Percentiles rank a stretch among this genome's conserved stretches.
Evolutionary conservation across 768 basidiomycete species (phyloP).

Genomic region (Phylloporus sp.): DNA sequence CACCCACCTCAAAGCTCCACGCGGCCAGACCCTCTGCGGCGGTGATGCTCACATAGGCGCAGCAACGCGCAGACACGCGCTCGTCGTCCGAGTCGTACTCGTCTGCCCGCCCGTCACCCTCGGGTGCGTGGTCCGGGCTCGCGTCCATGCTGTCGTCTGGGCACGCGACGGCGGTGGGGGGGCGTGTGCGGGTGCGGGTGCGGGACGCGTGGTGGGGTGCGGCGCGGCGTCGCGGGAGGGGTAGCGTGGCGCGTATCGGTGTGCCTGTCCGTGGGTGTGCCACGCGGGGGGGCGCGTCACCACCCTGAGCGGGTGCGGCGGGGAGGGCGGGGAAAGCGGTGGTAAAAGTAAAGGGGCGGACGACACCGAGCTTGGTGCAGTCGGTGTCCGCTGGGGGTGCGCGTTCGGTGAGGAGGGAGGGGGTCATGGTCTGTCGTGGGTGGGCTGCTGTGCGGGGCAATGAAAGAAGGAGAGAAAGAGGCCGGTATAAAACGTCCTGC

Average conservation of each 20-base stretch:
- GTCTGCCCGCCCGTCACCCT: too few relatives aligned
- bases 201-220: too few relatives aligned
- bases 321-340: not conserved
- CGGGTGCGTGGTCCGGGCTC: too few relatives aligned
- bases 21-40: constrained; percentile 19
- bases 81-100: not conserved
- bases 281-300: not conserved
- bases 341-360: not conserved
- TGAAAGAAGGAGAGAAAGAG: not conserved
- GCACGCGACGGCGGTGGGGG: not conserved
- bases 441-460: not conserved
- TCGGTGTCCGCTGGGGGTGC: not conserved
- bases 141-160: not conserved
- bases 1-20: constrained; percentile 31
- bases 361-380: not conserved
- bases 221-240: constrained; percentile 15
- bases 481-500: constrained; percentile 1
- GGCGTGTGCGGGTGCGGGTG: not conserved
- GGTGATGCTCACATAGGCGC: constrained; percentile 26
- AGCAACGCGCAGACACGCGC: not conserved
- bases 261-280: constrained; percentile 14
- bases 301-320: not conserved
- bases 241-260: constrained; percentile 22
- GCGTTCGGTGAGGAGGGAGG: constrained; percentile 3
- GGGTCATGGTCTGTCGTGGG: constrained; percentile 5